phyloP scores from a whole-genome alignment of 2,329 filamentous ascomycete species.

The Scorias spongiosa region DNA sequence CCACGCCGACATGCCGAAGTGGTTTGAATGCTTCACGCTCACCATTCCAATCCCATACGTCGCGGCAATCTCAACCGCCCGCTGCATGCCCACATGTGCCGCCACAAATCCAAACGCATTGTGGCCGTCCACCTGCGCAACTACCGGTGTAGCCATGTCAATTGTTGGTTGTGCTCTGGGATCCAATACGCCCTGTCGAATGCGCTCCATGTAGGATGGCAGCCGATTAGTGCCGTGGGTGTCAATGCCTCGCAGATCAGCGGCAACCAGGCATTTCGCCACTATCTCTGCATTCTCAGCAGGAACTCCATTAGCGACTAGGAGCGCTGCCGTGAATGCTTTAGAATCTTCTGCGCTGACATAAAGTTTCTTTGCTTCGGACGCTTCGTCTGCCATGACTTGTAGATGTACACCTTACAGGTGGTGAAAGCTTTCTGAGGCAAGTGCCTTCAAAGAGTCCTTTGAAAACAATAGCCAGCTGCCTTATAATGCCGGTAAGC shows the following conservation, averaged over 20 bases:
- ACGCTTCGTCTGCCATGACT: not conserved
- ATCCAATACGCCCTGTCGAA: constrained; percentile 54
- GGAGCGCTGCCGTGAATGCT: constrained; percentile 38
- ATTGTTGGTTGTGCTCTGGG: constrained; percentile 43
- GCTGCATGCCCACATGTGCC: constrained; percentile 49
- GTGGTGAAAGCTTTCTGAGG: too few relatives aligned
- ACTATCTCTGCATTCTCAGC: constrained; percentile 44
- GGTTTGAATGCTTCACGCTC: constrained; percentile 60
- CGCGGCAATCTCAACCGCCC: constrained; percentile 51
- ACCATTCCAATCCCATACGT: constrained; percentile 60
- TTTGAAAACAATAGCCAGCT: too few relatives aligned
- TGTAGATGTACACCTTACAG: too few relatives aligned
- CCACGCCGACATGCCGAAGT: constrained; percentile 76
- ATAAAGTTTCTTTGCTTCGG: constrained; percentile 1
- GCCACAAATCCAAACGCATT: constrained; percentile 67
- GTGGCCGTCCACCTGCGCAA: constrained; percentile 49
- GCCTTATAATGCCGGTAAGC: too few relatives aligned
- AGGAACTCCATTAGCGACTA: constrained; percentile 47
- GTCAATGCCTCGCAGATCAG: constrained; percentile 65
- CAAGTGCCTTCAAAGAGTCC: too few relatives aligned
- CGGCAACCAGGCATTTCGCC: constrained; percentile 53
- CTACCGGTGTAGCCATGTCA: constrained; percentile 51
- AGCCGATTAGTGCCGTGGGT: constrained; percentile 67
- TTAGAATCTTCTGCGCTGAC: constrained; percentile 18
- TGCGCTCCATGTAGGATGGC: constrained; percentile 60